phyloP scores from a whole-genome alignment of 192 early-diverging fungal species.

The Rhizoclosmatium globosum region DNA sequence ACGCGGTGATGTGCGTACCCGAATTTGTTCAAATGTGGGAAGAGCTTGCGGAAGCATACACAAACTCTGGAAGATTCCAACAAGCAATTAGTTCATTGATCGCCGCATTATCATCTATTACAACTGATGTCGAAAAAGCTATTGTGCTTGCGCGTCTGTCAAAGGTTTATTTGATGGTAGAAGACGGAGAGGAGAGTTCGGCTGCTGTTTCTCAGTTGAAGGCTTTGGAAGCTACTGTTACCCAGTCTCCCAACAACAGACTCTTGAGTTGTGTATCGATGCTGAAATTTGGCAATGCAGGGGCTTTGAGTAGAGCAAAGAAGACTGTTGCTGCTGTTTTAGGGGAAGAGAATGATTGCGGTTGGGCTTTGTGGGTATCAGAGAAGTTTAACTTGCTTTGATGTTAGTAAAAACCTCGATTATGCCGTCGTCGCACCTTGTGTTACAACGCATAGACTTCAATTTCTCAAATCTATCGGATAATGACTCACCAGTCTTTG shows the following conservation, averaged over 20 bases:
- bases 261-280: slow-evolving; percentile 23
- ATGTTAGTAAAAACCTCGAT: too few species aligned
- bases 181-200: not conserved
- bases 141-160: slow-evolving; percentile 17
- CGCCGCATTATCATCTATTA: not conserved
- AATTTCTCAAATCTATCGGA: too few species aligned
- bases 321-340: slow-evolving; percentile 27
- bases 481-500: too few species aligned
- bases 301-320: not conserved
- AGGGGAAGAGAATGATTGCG: slow-evolving; percentile 17
- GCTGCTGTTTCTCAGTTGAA: slow-evolving; percentile 6
- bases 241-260: not conserved
- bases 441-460: too few species aligned
- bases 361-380: slow-evolving; percentile 15
- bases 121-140: not conserved
- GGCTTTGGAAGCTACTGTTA: not conserved
- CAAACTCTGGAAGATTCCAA: not conserved
- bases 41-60: slow-evolving; percentile 34
- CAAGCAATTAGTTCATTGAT: slow-evolving; percentile 12
- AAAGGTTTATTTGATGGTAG: not conserved
- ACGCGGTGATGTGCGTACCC: slow-evolving; percentile 8
- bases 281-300: slow-evolving; percentile 14
- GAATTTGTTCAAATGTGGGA: slow-evolving; percentile 5
- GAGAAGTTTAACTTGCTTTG: not conserved
- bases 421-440: too few species aligned